Evolutionary conservation across 352 stramenopile genomes (phyloP), one percentile per base, ranked within the genome.

Genomic region (Phytopythium oedochilum): DNA sequence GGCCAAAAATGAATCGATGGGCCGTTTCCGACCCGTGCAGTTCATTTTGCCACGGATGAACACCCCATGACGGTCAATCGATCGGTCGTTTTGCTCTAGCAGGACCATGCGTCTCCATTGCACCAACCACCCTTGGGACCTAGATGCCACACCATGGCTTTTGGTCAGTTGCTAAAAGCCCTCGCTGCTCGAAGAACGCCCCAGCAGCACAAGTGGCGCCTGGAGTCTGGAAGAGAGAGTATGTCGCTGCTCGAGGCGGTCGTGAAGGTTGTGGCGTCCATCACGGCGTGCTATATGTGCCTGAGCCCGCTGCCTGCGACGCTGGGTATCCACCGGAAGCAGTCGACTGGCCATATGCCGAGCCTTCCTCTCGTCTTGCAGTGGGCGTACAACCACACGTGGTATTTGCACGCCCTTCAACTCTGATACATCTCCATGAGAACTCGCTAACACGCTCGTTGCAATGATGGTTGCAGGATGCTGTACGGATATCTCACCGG

Each of bases 331-430:
- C 49, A 70, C 43, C 59, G 59, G 31, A 40, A 55, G 17, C 61
- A 57, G 36, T 42, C 28, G 6, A 68, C 63, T 11, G 70, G 66
- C 4, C 56, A 64, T 35, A 73, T 69, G 61, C 64, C 68, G 0
- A 39, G 58, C 14, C 50, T 78, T 3, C 70, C 72, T 1, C 73
- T 83, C n/a, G 64, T 75, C 2, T 55, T 62, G 5, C 67, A 75
- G 26, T 79, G 69, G 72, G 45, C 53, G 9, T 78, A 77, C 59
- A 75, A 72, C 50, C 67, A 79, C 58, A 71, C 73, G 22, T 83
- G 72, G 72, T 78, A 55, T n/a, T n/a, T n/a, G n/a, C n/a, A n/a
- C n/a, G n/a, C n/a, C n/a, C n/a, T n/a, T n/a, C n/a, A n/a, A n/a
- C n/a, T n/a, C n/a, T n/a, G n/a, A n/a, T n/a, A n/a, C n/a, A n/a